Evolutionary conservation across 179 eudicot genomes (phyloP).

Genomic region (Spergularia azorica): DNA sequence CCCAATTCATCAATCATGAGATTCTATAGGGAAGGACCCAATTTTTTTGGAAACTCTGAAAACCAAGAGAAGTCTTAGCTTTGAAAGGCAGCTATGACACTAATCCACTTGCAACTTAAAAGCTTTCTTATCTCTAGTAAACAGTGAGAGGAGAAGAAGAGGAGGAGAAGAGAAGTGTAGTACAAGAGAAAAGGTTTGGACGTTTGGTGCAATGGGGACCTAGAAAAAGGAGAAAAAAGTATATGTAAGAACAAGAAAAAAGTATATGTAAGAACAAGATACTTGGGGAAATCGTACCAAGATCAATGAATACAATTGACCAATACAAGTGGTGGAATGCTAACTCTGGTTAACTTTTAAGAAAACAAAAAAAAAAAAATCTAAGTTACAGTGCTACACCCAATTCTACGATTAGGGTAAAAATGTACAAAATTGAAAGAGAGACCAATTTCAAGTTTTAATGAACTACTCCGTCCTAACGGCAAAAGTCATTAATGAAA

Average conservation of each 20-base stretch:
- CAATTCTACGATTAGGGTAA: neutral
- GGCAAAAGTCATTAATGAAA: too few species aligned
- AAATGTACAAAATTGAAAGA: too few species aligned
- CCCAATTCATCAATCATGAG: conserved; percentile 29
- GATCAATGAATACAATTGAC: neutral
- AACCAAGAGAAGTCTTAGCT: conserved; percentile 13
- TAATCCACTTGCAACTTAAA: conserved; percentile 18
- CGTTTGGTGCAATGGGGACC: conserved; percentile 26
- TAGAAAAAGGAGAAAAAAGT: conserved; percentile 11
- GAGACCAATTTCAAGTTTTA: too few species aligned
- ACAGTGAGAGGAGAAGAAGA: conserved; percentile 7
- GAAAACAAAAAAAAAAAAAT: neutral
- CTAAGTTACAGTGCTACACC: neutral
- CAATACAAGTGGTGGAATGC: conserved; percentile 10
- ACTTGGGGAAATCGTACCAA: conserved; percentile 17
- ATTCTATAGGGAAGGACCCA: conserved; percentile 25
- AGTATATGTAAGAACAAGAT: conserved; percentile 26
- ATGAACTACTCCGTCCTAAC: too few species aligned
- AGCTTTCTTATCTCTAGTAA: conserved; percentile 2
- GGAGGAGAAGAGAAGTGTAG: conserved; percentile 13
- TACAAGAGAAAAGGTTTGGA: conserved; percentile 20
- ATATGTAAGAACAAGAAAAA: conserved; percentile 22
- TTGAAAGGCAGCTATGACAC: conserved; percentile 27
- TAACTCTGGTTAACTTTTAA: neutral
- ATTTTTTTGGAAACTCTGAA: conserved; percentile 32